Evolutionary conservation across 805 yeast species (phyloP).

Genomic region (Starmera caribaea): DNA sequence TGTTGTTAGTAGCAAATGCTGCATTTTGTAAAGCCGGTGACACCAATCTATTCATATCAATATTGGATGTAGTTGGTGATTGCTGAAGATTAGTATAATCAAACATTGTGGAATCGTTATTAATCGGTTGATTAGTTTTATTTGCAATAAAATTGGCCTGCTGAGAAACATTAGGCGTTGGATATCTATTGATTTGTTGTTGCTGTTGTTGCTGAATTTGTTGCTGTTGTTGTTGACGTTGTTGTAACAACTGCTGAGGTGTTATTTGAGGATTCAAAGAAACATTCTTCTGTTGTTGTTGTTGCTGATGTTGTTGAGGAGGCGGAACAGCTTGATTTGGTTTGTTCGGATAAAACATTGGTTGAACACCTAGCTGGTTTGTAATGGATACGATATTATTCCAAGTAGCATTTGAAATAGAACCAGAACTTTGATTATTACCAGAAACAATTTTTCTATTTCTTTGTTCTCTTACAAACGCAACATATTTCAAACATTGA

Average conservation of each 20-base stretch:
- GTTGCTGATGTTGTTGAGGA: slow-evolving; percentile 7
- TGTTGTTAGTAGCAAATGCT: slow-evolving; percentile 1
- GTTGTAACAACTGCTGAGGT: slow-evolving; percentile 17
- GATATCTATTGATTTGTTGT: slow-evolving; percentile 3
- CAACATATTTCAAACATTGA: slow-evolving; percentile 68
- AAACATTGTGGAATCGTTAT: not conserved
- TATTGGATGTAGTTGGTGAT: not conserved
- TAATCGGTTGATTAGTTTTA: not conserved
- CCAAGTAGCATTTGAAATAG: not conserved
- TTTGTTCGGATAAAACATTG: not conserved
- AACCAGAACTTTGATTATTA: not conserved
- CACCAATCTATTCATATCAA: not conserved
- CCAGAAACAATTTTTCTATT: slow-evolving; percentile 19
- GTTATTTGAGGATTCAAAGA: slow-evolving; percentile 16
- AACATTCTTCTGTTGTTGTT: slow-evolving; percentile 10
- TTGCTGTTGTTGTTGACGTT: slow-evolving; percentile 19
- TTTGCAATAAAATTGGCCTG: slow-evolving; percentile 3
- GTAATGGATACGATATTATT: not conserved
- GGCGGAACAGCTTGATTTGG: slow-evolving; percentile 1
- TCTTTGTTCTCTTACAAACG: slow-evolving; percentile 60
- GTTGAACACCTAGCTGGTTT: not conserved
- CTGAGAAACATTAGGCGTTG: not conserved
- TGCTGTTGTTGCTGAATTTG: slow-evolving; percentile 16
- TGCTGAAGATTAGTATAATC: slow-evolving; percentile 1
- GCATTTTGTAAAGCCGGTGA: slow-evolving; percentile 5